phyloP scores from a whole-genome alignment of 768 basidiomycete genomes.

The Xanthoconium purpureum region DNA sequence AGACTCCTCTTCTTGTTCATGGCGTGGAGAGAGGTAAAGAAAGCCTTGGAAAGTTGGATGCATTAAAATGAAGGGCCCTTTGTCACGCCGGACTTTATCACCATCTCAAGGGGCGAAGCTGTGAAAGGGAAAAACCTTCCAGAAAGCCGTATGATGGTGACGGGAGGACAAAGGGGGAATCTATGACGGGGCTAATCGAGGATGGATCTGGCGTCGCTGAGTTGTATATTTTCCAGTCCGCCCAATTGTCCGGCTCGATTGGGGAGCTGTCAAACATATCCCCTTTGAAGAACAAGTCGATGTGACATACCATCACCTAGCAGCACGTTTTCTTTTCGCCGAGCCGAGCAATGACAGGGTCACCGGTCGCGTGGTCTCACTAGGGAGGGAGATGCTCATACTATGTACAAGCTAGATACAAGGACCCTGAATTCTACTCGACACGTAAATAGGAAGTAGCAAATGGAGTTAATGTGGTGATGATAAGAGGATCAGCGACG shows the following conservation, averaged over 20 bases:
- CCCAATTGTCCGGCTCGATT: conserved; percentile 25
- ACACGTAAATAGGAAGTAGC: no score
- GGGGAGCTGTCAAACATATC: neutral
- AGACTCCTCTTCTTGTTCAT: conserved; percentile 30
- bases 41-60: neutral
- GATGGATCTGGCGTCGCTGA: conserved; percentile 19
- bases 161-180: conserved; percentile 21
- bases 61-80: conserved; percentile 17
- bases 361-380: no score
- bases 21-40: conserved; percentile 18
- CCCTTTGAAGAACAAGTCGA: conserved; percentile 8
- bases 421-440: no score
- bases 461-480: no score
- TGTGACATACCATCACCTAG: conserved; percentile 5
- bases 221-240: conserved; percentile 20
- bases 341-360: neutral
- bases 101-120: conserved; percentile 11
- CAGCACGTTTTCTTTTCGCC: conserved; percentile 2
- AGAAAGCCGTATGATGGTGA: conserved; percentile 5
- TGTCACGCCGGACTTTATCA: conserved; percentile 8
- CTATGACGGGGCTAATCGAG: conserved; percentile 2
- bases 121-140: conserved; percentile 17
- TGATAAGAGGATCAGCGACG: conserved; percentile 3
- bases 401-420: no score
- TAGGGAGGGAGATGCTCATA: no score